phyloP scores from a whole-genome alignment of 2,329 filamentous ascomycete species.

The Tympanopsis confertula region DNA sequence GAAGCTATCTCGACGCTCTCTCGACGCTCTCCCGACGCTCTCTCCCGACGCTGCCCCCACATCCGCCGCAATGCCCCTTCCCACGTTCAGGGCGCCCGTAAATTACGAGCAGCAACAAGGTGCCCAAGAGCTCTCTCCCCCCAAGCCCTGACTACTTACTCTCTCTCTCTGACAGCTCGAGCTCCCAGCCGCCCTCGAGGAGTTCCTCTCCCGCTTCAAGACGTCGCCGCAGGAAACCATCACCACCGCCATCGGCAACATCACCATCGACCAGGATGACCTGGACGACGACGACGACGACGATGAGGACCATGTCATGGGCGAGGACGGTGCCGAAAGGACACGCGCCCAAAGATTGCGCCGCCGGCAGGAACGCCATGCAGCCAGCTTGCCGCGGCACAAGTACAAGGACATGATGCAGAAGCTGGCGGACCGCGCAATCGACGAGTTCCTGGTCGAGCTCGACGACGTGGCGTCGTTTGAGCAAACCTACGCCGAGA shows the following conservation, averaged over 20 bases:
- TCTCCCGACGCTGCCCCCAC: neutral
- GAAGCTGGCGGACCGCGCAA: constrained; percentile 69
- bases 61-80: constrained; percentile 62
- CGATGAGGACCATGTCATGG: constrained; percentile 54
- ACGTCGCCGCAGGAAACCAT: constrained; percentile 59
- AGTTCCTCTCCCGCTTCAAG: constrained; percentile 84
- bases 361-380: neutral
- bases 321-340: constrained; percentile 58
- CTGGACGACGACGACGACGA: constrained; percentile 70
- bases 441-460: constrained; percentile 72
- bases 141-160: constrained; percentile 4
- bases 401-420: constrained; percentile 88
- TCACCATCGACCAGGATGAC: constrained; percentile 79
- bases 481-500: constrained; percentile 59
- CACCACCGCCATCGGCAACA: constrained; percentile 69
- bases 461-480: constrained; percentile 79
- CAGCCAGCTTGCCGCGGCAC: constrained; percentile 41
- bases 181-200: constrained; percentile 63
- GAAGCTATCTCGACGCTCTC: neutral
- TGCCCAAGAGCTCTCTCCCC: constrained; percentile 32
- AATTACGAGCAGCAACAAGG: constrained; percentile 81
- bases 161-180: constrained; percentile 9
- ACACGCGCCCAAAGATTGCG: constrained; percentile 26
- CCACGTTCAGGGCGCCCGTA: constrained; percentile 66
- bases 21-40: neutral